Percentiles rank a stretch among this genome's conserved stretches.
Evolutionary conservation across 352 stramenopile genomes (phyloP).

Genomic region (Aphanomyces cochlioides): DNA sequence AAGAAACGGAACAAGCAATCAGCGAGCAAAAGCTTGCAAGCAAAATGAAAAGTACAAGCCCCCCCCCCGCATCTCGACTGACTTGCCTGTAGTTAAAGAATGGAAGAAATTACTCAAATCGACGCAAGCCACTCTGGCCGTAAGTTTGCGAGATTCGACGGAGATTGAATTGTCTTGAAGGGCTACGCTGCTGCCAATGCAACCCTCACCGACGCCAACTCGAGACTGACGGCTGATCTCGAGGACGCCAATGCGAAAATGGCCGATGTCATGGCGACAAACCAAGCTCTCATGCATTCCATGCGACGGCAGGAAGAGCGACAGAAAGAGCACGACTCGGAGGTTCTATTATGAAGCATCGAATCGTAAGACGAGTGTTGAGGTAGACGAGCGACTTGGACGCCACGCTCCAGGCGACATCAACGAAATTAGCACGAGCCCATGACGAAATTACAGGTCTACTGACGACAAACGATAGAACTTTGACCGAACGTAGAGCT

Average conservation of each 20-base stretch:
- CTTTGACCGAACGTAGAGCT: constrained; percentile 38
- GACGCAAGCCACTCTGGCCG: constrained; percentile 52
- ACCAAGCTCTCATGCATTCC: constrained; percentile 52
- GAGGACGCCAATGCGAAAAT: not conserved
- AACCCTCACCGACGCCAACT: constrained; percentile 36
- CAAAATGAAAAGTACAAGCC: constrained; percentile 30
- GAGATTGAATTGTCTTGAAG: not conserved
- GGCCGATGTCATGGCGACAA: constrained; percentile 47
- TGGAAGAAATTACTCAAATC: constrained; percentile 51
- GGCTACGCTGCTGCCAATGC: constrained; percentile 35
- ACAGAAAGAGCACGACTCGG: constrained; percentile 22
- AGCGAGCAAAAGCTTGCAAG: constrained; percentile 45
- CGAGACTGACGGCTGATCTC: constrained; percentile 31
- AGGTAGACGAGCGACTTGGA: constrained; percentile 41
- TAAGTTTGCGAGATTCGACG: constrained; percentile 23
- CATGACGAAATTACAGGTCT: constrained; percentile 53
- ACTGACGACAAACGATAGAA: not conserved
- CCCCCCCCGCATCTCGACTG: too few species aligned
- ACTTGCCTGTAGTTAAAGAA: constrained; percentile 29
- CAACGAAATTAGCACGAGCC: constrained; percentile 58
- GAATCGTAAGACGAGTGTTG: constrained; percentile 50
- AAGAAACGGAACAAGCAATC: constrained; percentile 57
- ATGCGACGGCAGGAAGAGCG: constrained; percentile 74
- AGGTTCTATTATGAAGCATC: not conserved
- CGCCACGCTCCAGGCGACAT: constrained; percentile 47